phyloP scores from a whole-genome alignment of 768 basidiomycete genomes.

The Pisolithus albus region DNA sequence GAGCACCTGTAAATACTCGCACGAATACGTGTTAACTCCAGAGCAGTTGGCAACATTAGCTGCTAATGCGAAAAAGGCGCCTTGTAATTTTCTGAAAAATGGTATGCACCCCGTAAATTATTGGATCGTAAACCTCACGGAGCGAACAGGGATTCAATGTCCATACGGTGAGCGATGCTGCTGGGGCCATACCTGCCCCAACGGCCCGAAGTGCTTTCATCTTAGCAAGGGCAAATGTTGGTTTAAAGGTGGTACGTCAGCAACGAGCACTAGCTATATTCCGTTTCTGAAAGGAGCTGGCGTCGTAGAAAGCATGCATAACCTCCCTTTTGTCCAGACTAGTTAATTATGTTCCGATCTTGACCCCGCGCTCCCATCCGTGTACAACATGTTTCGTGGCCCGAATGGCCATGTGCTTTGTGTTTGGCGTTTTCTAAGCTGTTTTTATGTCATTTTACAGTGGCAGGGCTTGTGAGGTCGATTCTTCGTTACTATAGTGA shows the following conservation, averaged over 20 bases:
- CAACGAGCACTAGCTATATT: no score
- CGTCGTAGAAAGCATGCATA: slow-evolving; percentile 38
- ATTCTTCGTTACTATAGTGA: neutral
- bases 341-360: slow-evolving; percentile 15
- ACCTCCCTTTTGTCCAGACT: slow-evolving; percentile 11
- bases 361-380: neutral
- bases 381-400: slow-evolving; percentile 4
- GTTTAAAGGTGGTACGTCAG: slow-evolving; percentile 65
- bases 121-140: slow-evolving; percentile 2
- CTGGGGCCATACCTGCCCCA: slow-evolving; percentile 81
- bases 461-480: neutral
- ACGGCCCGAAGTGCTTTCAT: slow-evolving; percentile 63
- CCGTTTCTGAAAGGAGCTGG: neutral
- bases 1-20: slow-evolving; percentile 77
- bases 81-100: slow-evolving; percentile 79
- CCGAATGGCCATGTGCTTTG: slow-evolving; percentile 8
- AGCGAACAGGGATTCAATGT: slow-evolving; percentile 52
- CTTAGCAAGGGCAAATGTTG: slow-evolving; percentile 78
- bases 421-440: slow-evolving; percentile 17
- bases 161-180: slow-evolving; percentile 73
- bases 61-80: slow-evolving; percentile 76
- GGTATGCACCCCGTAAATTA: slow-evolving; percentile 33
- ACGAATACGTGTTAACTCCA: slow-evolving; percentile 65
- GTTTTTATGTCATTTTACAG: slow-evolving; percentile 2
- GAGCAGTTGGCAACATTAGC: slow-evolving; percentile 69